These are phyloP conservation scores for Podaxis pistillaris DNA, from an alignment of 768 basidiomycete species.

Conservation along the genomic window DNA sequence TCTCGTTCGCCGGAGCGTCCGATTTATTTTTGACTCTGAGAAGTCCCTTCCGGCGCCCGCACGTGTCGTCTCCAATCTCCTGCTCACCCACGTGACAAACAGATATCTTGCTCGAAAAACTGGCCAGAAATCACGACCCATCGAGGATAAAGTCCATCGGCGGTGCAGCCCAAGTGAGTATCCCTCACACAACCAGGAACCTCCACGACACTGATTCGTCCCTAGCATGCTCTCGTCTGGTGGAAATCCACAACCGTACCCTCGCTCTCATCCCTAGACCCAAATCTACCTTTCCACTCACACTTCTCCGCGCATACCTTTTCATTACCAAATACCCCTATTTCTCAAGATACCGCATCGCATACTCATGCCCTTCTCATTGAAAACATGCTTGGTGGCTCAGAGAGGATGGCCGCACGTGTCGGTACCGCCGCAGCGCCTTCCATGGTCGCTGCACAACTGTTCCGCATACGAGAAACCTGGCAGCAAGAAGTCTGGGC, in stretches of 20 bases:
- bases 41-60: conserved; percentile 19
- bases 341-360: conserved; percentile 78
- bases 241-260: conserved; percentile 81
- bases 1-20: conserved; percentile 34
- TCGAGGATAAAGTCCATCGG: conserved; percentile 72
- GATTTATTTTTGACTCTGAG: conserved; percentile 20
- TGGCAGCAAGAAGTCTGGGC: conserved; percentile 79
- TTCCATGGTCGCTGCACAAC: conserved; percentile 71
- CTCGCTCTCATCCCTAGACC: conserved; percentile 70
- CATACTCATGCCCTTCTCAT: conserved; percentile 75
- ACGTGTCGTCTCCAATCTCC: conserved; percentile 33
- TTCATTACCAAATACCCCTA: conserved; percentile 71
- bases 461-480: conserved; percentile 74
- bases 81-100: conserved; percentile 26
- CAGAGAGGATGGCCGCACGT: conserved; percentile 73
- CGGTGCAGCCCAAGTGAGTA: conserved; percentile 72
- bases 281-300: conserved; percentile 63
- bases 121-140: conserved; percentile 68
- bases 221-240: conserved; percentile 77
- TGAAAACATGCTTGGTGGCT: conserved; percentile 73
- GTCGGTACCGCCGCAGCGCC: conserved; percentile 74
- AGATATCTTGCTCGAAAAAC: conserved; percentile 78
- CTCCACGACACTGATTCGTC: neutral
- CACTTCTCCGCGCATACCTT: conserved; percentile 70
- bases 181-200: neutral